phyloP scores from a whole-genome alignment of 116 monocot genomes.

The Trichopus zeylanicus region DNA sequence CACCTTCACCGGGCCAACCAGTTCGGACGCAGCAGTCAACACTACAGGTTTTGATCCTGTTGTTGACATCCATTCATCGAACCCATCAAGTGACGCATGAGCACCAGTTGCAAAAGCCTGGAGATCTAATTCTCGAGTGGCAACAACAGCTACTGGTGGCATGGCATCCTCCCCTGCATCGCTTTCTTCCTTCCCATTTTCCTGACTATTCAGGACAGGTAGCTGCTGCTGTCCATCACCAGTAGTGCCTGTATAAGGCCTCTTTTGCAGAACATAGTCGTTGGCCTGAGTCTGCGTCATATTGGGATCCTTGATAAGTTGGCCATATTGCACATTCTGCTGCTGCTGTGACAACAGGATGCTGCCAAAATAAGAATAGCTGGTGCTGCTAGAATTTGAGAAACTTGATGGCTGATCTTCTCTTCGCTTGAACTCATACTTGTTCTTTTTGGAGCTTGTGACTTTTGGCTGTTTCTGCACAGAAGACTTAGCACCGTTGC shows the following conservation, averaged over 20 bases:
- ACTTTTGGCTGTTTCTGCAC: constrained; percentile 5
- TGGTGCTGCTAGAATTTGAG: neutral
- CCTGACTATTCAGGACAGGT: neutral
- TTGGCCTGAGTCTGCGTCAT: neutral
- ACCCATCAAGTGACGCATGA: neutral
- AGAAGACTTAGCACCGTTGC: neutral
- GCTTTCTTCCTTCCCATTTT: neutral
- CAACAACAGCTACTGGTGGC: no score
- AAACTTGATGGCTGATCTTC: constrained; percentile 24
- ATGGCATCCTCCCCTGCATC: neutral
- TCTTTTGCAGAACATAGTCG: constrained; percentile 34
- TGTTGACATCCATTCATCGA: no score
- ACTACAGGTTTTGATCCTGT: no score
- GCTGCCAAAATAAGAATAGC: neutral
- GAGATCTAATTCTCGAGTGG: no score
- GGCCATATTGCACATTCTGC: neutral
- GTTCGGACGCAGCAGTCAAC: no score
- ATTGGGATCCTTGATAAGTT: no score
- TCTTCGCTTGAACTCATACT: constrained; percentile 65
- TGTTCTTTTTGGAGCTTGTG: constrained; percentile 49
- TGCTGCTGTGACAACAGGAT: neutral
- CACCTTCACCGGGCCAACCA: no score
- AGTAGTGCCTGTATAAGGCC: no score
- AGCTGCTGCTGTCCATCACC: no score
- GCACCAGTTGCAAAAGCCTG: no score